Base-by-base conservation (phyloP, 257 asterid genomes). In the Rehmannia glutinosa region DNA sequence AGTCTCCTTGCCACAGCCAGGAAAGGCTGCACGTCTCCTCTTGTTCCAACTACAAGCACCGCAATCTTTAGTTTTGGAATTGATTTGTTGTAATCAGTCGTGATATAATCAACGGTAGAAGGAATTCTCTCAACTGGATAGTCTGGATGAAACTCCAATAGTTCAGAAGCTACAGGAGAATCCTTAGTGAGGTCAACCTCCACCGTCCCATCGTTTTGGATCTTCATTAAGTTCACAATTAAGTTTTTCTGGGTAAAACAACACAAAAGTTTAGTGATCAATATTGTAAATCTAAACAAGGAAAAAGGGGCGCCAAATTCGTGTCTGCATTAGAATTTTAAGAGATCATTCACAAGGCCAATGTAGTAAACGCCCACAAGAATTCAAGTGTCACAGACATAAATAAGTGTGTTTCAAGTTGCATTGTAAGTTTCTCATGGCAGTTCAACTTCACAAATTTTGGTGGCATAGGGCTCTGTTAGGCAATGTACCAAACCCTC, bases 1-100 rank as follows among this genome's bases (percentile, higher is more conserved):
- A 94, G 96, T 77, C 95, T 89, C 78, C 72, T 94, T 56, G 97
- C 97, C 52, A 94, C 54, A 49, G 99, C 99, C 53, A 94, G 83
- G 79, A 94, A 94, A 45, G 99, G 99, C 65, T 94, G 99, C 70
- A 94, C 97, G 74, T 94, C 99, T 77, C 99, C 99, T 78, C 99
- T 87, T 52, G 99, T 94, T 73, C 99, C 99, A 64, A 94, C 97
- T 11, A 94, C 91, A 79, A 94, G 99, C 78, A 94, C 41, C 17
- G 90, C 95, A 42, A 94, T 88, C 78, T 85, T 83, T 75, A 88
- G 75, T 64, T 91, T 91, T 7, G 97, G 97, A 76, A 91, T 73
- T 15, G 84, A 30, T 75, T 84, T 89, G 68, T 81, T 74, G 79
- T 59, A 72, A 82, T 80, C 92, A 27, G 81, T 75, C 66, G 57